These are phyloP conservation scores for Cytospora paraplurivora DNA, from an alignment of 2,329 filamentous ascomycete species.

Conservation along the genomic window DNA sequence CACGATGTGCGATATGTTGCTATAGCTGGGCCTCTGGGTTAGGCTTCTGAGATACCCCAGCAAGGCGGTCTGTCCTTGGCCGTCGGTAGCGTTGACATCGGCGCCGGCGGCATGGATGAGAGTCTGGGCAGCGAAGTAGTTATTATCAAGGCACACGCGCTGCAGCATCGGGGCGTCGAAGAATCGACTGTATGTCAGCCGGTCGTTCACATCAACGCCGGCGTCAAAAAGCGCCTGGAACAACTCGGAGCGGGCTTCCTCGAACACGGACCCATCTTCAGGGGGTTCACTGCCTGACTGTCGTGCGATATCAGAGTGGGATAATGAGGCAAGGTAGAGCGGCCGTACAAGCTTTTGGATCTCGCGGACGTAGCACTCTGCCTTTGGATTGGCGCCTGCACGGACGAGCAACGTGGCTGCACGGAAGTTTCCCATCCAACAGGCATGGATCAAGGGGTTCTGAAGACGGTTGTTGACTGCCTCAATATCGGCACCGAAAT, in stretches of 20 bases:
- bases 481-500: slow-evolving; percentile 33
- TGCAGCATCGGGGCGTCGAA: slow-evolving; percentile 4
- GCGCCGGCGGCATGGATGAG: slow-evolving; percentile 30
- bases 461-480: slow-evolving; percentile 31
- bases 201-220: slow-evolving; percentile 31
- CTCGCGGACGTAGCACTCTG: slow-evolving; percentile 1
- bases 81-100: slow-evolving; percentile 31
- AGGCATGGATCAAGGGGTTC: slow-evolving; percentile 33
- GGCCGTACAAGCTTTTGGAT: slow-evolving; percentile 26
- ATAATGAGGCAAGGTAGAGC: slow-evolving; percentile 32
- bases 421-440: slow-evolving; percentile 33
- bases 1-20: background rate
- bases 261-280: slow-evolving; percentile 31
- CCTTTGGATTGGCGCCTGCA: slow-evolving; percentile 32
- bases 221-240: slow-evolving; percentile 30
- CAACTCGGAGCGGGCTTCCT: slow-evolving; percentile 30
- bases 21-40: background rate
- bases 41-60: slow-evolving; percentile 4
- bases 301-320: slow-evolving; percentile 31
- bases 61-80: slow-evolving; percentile 29
- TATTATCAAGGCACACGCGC: slow-evolving; percentile 2
- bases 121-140: slow-evolving; percentile 22
- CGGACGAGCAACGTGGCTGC: slow-evolving; percentile 33
- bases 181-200: slow-evolving; percentile 25
- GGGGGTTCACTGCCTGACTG: slow-evolving; percentile 30